Percentiles rank a stretch among this genome's conserved stretches.
Evolutionary conservation across 768 basidiomycete genomes (phyloP).

Genomic region (Hericium rajendrae): DNA sequence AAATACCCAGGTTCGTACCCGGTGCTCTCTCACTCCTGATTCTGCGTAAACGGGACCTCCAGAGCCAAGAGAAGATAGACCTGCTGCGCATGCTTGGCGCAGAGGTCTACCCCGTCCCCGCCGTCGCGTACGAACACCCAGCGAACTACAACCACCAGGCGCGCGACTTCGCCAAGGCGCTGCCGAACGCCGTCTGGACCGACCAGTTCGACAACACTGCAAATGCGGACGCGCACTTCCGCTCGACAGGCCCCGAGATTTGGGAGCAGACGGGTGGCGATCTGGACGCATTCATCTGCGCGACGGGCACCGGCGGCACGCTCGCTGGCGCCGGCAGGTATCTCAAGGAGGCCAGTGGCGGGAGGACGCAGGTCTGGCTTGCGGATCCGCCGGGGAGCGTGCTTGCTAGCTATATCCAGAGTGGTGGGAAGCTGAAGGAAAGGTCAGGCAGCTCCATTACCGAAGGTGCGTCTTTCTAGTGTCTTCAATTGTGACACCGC

Average conservation of each 20-base stretch:
- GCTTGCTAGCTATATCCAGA: constrained; percentile 71
- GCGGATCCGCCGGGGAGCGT: constrained; percentile 98
- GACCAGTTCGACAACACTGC: constrained; percentile 97
- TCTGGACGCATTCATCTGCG: constrained; percentile 85
- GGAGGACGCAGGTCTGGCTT: constrained; percentile 81
- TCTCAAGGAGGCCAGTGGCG: constrained; percentile 72
- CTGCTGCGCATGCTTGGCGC: constrained; percentile 95
- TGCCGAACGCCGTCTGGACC: constrained; percentile 87
- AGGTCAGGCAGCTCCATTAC: constrained; percentile 83
- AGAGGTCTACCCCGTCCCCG: constrained; percentile 92
- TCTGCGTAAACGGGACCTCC: neutral
- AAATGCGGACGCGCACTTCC: constrained; percentile 82
- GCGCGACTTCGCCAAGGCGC: constrained; percentile 65
- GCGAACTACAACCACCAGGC: constrained; percentile 98
- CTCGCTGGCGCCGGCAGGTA: constrained; percentile 82
- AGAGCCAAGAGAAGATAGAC: constrained; percentile 99
- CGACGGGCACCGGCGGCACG: constrained; percentile 95
- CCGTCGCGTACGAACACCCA: constrained; percentile 93
- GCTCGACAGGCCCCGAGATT: constrained; percentile 92
- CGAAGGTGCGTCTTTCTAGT: constrained; percentile 47
- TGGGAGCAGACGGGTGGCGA: constrained; percentile 80
- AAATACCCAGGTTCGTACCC: constrained; percentile 59
- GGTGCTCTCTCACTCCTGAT: too few species aligned
- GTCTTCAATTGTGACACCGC: neutral
- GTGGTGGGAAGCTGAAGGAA: constrained; percentile 70